Evolutionary conservation across 2,329 filamentous ascomycete genomes (phyloP).

Genomic region (Pyricularia pennisetigena): DNA sequence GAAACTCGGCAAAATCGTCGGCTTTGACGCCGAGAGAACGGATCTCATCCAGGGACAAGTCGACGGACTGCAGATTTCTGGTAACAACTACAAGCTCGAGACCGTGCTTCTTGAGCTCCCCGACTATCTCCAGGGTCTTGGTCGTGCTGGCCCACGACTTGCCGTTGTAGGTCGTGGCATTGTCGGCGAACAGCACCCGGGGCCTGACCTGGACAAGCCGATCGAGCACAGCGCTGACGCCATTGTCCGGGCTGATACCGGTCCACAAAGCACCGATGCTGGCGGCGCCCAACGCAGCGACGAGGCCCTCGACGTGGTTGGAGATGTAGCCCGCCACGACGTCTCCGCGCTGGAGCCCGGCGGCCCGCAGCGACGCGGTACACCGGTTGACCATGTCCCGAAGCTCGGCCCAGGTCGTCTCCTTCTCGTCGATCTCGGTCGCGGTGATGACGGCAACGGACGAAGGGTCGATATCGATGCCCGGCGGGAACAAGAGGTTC

Average conservation of each 20-base stretch:
- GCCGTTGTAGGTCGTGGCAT: constrained; percentile 83
- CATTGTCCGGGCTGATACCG: constrained; percentile 83
- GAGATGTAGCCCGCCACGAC: constrained; percentile 70
- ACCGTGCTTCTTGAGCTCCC: constrained; percentile 46
- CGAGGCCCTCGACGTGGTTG: constrained; percentile 78
- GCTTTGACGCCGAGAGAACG: constrained; percentile 27
- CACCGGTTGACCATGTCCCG: constrained; percentile 69
- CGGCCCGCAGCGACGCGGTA: constrained; percentile 53
- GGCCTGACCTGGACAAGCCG: constrained; percentile 79
- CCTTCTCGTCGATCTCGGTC: constrained; percentile 61
- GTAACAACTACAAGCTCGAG: constrained; percentile 68
- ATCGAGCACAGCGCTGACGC: constrained; percentile 84
- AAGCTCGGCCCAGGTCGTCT: constrained; percentile 67
- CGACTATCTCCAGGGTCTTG: constrained; percentile 71
- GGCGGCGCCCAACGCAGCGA: constrained; percentile 78
- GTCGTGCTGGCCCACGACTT: constrained; percentile 71
- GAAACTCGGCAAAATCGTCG: constrained; percentile 34
- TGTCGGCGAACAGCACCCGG: constrained; percentile 74
- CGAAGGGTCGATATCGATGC: constrained; percentile 42
- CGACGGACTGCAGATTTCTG: constrained; percentile 44
- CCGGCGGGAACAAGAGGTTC: constrained; percentile 74
- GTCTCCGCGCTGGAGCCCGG: constrained; percentile 48
- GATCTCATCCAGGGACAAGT: constrained; percentile 31
- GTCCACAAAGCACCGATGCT: constrained; percentile 88
- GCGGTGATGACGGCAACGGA: constrained; percentile 66